Evolutionary conservation across 805 yeast species (phyloP).

Genomic region (Komagataella populi): DNA sequence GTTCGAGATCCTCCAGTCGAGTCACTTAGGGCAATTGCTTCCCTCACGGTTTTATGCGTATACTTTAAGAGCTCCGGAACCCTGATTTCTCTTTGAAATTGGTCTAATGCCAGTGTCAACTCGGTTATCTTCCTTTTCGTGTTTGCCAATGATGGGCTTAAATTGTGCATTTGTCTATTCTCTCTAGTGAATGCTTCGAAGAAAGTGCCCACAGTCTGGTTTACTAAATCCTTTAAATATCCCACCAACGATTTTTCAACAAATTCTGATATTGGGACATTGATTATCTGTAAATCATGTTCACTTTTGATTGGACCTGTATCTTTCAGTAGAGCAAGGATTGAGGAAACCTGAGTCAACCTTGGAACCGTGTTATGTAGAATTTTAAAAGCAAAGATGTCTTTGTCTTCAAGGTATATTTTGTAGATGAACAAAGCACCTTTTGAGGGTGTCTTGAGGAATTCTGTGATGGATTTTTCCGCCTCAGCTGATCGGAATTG

Average conservation of each 20-base stretch:
- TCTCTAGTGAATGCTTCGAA: background rate
- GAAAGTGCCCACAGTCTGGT: background rate
- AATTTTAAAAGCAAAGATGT: no score
- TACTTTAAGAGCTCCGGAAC: constrained; percentile 46
- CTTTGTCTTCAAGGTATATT: background rate
- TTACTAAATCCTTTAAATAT: background rate
- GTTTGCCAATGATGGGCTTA: constrained; percentile 8
- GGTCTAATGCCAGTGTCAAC: constrained; percentile 49
- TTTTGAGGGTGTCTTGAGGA: background rate
- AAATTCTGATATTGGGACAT: background rate
- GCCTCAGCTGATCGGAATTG: background rate
- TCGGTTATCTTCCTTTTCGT: constrained; percentile 59
- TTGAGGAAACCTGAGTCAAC: background rate
- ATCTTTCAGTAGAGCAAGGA: background rate
- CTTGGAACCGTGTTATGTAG: background rate
- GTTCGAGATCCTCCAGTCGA: constrained; percentile 4
- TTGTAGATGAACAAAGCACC: background rate
- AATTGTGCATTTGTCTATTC: background rate
- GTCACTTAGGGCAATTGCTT: constrained; percentile 14
- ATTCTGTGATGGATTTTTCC: background rate
- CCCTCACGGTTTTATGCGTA: constrained; percentile 36
- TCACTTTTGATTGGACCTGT: background rate
- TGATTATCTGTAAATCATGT: background rate
- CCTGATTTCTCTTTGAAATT: constrained; percentile 53
- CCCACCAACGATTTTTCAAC: background rate